These are phyloP conservation scores for Pharnaceum exiguum DNA, from an alignment of 148 eudicot genomes.

Conservation along the genomic window DNA sequence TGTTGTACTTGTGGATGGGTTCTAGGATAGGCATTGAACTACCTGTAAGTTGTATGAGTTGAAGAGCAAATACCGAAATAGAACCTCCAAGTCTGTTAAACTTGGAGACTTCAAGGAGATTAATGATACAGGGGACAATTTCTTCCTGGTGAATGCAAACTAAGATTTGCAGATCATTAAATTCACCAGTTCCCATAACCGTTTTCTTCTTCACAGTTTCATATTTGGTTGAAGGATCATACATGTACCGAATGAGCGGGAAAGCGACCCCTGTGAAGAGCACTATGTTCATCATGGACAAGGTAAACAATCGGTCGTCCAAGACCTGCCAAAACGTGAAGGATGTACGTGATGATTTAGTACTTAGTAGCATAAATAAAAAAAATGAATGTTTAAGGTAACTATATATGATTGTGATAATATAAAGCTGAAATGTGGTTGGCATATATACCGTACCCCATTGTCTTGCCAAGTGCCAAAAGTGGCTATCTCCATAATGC, in stretches of 20 bases:
- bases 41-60: conserved; percentile 26
- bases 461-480: conserved; percentile 23
- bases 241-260: conserved; percentile 25
- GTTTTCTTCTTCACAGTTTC: conserved; percentile 3
- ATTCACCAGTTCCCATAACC: conserved; percentile 8
- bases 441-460: conserved; percentile 21
- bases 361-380: no score
- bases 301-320: conserved; percentile 18
- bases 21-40: conserved; percentile 25
- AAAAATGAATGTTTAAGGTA: not conserved
- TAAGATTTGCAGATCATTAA: conserved; percentile 19
- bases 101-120: conserved; percentile 21
- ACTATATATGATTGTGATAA: not conserved
- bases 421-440: not conserved
- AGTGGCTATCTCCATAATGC: conserved; percentile 27
- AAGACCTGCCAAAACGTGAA: conserved; percentile 14
- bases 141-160: conserved; percentile 37
- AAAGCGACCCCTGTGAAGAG: conserved; percentile 25
- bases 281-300: conserved; percentile 24
- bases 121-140: conserved; percentile 10
- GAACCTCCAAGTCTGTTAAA: not conserved
- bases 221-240: conserved; percentile 30
- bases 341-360: not conserved
- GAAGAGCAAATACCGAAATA: conserved; percentile 22
- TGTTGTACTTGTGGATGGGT: conserved; percentile 22